Conservation (phyloP, 2,329 filamentous ascomycete species). For the Ophiocordyceps australis region DNA sequence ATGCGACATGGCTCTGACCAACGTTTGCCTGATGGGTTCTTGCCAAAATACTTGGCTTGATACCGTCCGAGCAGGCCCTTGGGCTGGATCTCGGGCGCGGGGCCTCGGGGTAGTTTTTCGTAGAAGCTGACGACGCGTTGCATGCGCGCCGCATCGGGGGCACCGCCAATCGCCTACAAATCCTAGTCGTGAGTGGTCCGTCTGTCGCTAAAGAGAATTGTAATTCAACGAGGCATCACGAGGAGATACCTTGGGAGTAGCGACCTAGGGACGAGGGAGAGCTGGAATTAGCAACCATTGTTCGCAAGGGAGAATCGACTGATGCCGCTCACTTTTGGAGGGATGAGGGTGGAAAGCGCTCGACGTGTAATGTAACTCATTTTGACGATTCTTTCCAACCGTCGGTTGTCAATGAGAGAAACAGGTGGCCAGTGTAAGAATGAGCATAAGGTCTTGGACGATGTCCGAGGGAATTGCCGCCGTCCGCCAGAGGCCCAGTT, state of each 20-base stretch:
- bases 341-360: constrained; percentile 94
- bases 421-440: too few species aligned
- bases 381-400: constrained; percentile 29
- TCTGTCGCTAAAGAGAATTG: too few species aligned
- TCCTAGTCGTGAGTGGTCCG: too few species aligned
- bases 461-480: too few species aligned
- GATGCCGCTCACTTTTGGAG: constrained; percentile 67
- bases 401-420: too few species aligned
- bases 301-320: neutral
- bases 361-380: constrained; percentile 90
- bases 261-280: too few species aligned
- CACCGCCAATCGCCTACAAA: constrained; percentile 73
- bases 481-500: too few species aligned
- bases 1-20: constrained; percentile 19
- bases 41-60: constrained; percentile 84
- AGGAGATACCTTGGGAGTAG: constrained; percentile 55
- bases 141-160: constrained; percentile 94
- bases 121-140: constrained; percentile 97
- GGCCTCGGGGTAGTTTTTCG: constrained; percentile 88
- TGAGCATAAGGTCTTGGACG: too few species aligned
- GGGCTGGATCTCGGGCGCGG: constrained; percentile 67
- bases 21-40: constrained; percentile 82
- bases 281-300: too few species aligned
- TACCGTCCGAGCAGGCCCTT: constrained; percentile 77
- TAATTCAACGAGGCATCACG: too few species aligned